Evolutionary conservation across 176 grass and related monocot species (phyloP).

Genomic region (Elymus sibiricus): DNA sequence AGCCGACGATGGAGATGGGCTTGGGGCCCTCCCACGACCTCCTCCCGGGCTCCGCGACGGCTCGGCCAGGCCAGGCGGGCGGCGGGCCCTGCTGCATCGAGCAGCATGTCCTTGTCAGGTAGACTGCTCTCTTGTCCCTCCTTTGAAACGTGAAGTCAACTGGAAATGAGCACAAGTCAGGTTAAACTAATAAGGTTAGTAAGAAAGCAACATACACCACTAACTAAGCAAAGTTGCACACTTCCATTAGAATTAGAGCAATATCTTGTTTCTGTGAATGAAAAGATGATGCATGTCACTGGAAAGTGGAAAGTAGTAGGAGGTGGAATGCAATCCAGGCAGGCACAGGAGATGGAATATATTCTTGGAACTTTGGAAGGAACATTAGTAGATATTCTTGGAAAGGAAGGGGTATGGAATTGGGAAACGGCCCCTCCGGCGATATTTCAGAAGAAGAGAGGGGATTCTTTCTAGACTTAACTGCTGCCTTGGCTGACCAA

Average conservation of each 20-base stretch:
- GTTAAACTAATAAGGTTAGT: conserved; percentile 1
- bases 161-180: conserved; percentile 20
- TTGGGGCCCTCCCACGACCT: conserved; percentile 80
- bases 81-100: conserved; percentile 60
- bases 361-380: conserved; percentile 6
- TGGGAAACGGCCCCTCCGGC: not conserved
- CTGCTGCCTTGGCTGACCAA: not conserved
- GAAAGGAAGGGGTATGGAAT: not conserved
- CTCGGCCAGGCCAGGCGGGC: conserved; percentile 92
- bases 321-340: too few species aligned
- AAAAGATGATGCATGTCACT: too few species aligned
- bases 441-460: conserved; percentile 20
- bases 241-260: not conserved
- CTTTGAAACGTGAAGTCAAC: conserved; percentile 59
- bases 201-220: not conserved
- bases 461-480: not conserved
- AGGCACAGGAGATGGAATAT: conserved; percentile 33
- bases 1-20: conserved; percentile 91
- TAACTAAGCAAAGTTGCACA: not conserved
- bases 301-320: too few species aligned
- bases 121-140: conserved; percentile 44
- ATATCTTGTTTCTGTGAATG: too few species aligned
- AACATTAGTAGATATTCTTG: conserved; percentile 25
- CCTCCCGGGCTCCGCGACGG: conserved; percentile 49
- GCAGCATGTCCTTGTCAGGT: conserved; percentile 50